A percentile compares a stretch with the other conserved stretches of the same genome.
These are phyloP conservation scores for Lactarius hengduanensis DNA, from an alignment of 768 basidiomycete genomes.

Conservation along the genomic window DNA sequence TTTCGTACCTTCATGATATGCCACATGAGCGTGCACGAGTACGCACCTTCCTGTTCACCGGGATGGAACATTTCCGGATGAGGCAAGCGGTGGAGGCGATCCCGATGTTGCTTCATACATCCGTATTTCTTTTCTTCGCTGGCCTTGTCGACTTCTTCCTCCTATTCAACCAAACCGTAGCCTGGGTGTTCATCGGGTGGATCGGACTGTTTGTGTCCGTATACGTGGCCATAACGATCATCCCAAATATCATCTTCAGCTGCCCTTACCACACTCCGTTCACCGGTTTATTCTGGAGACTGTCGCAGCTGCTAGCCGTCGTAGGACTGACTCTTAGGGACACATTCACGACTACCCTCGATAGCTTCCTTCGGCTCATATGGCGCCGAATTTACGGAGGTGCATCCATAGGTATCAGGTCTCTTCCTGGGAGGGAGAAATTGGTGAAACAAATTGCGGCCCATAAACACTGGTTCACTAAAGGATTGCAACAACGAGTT, in stretches of 20 bases:
- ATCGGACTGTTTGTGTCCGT: not conserved
- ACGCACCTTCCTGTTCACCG: constrained; percentile 1
- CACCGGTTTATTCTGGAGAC: not conserved
- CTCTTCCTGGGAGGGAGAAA: not conserved
- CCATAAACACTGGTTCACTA: not conserved
- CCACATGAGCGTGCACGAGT: constrained; percentile 6
- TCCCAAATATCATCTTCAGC: constrained; percentile 3
- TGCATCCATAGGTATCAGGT: not conserved
- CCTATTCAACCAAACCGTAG: constrained; percentile 4
- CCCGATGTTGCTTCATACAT: constrained; percentile 5
- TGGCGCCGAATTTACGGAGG: not conserved
- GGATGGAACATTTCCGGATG: constrained; percentile 3
- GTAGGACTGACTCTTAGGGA: not conserved
- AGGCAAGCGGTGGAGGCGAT: constrained; percentile 1
- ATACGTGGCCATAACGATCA: not conserved
- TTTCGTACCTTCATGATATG: not conserved
- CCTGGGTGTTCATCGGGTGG: constrained; percentile 1
- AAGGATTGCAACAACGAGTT: constrained; percentile 2
- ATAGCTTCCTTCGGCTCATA: not conserved
- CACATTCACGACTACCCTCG: not conserved
- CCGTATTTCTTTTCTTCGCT: constrained; percentile 8
- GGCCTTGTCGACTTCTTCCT: constrained; percentile 9
- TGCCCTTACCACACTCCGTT: constrained; percentile 12
- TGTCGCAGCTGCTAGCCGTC: not conserved
- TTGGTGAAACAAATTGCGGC: not conserved